Evolutionary conservation across 306 rosid genomes (phyloP), one percentile per base, ranked within the genome.

Genomic region (Vigna hirtella): DNA sequence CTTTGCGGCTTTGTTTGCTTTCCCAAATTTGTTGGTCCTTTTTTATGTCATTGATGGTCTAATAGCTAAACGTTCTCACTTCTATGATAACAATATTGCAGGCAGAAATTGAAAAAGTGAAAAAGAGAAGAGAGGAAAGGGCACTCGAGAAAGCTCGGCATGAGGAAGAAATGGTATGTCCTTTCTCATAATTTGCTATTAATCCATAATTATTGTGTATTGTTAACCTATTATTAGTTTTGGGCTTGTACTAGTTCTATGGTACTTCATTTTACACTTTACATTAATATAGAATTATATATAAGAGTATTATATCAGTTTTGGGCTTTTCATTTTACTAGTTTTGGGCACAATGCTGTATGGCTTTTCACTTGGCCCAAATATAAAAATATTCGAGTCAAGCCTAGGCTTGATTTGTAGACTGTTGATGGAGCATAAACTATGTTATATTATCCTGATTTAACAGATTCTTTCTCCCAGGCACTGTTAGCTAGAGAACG

Each of bases 111-210:
- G 99, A 93, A 73, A 95, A 95, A 73, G 98, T 95, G 86, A 95
- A 95, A 82, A 95, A 91, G 88, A 91, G 99, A 87, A 91, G 99
- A 83, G 99, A 95, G 84, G 99, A 93, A 84, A 90, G 99, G 80
- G 98, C 99, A 49, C 89, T 91, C 83, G 99, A 93, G 84, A 95
- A 93, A 69, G 99, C 99, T 66, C 98, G 79, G 13, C 98, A 85
- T 14, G 99, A 95, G 82, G 99, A 95, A 88, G 99, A 93, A 88
- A 91, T 95, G 99, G 99, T 93, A 76, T 81, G 87, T 83, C 73
- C 56, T 53, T 56, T 67, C 76, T 71, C 73, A 53, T 62, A 59
- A 38, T 58, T 38, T 71, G 22, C 36, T 49, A 9, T 45, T 71
- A 62, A 24, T 62, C 18, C 16, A 79, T 79, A 38, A 49, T 47